Evolutionary conservation across 1,284 basidiomycete genomes (phyloP).

Genomic region (Hypsizygus ulmarius): DNA sequence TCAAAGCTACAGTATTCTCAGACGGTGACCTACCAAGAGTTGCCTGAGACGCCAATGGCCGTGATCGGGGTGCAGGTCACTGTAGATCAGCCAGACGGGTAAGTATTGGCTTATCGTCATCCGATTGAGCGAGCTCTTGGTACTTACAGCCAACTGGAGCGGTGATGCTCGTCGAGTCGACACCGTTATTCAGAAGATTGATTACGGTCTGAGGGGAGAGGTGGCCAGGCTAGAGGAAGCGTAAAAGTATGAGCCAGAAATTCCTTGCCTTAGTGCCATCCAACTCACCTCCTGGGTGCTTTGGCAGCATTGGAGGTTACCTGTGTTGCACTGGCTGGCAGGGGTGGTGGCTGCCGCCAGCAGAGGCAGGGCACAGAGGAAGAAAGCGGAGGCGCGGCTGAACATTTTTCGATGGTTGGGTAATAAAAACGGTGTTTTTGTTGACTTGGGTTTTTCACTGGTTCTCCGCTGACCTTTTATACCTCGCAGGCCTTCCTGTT

Average conservation of each 20-base stretch:
- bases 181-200: too few species aligned
- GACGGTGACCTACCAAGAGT: not conserved
- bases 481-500: too few species aligned
- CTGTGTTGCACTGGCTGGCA: conserved; percentile 15
- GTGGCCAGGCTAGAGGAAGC: not conserved
- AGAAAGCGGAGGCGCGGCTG: conserved; percentile 4
- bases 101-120: not conserved
- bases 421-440: too few species aligned
- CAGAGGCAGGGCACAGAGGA: conserved; percentile 9
- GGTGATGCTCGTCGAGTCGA: not conserved
- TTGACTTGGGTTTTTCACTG: too few species aligned
- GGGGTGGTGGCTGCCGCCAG: not conserved
- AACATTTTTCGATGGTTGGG: conserved; percentile 2
- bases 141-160: not conserved
- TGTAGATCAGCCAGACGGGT: not conserved
- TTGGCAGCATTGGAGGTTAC: conserved; percentile 22
- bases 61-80: not conserved
- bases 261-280: not conserved
- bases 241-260: not conserved
- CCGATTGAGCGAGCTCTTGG: too few species aligned
- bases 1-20: too few species aligned
- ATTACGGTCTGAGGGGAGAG: too few species aligned
- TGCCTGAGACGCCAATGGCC: not conserved
- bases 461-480: too few species aligned
- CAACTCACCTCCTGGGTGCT: conserved; percentile 2